Evolutionary conservation across 371 early-diverging fungal genomes (phyloP), one percentile per base, ranked within the genome.

Genomic region (Chytridium lagenaria): DNA sequence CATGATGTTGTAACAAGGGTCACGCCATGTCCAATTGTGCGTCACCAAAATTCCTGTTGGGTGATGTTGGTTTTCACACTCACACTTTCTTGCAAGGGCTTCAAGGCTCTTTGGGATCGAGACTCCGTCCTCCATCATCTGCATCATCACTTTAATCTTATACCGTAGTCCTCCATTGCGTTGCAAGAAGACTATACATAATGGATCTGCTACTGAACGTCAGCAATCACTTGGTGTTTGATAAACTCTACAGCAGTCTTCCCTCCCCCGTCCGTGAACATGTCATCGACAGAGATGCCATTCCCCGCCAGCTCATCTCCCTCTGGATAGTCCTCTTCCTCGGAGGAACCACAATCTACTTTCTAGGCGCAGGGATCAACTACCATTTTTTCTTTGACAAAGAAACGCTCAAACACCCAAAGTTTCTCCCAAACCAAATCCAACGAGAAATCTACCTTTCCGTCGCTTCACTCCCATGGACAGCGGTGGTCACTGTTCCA

Each of bases 341-440:
- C 33, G 93, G 93, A 71, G 94, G 88, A 50, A 82, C 88, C 73
- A 55, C 91, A 71, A 90, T 95, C 72, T 98, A 98, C 80, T 90
- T 95, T 63, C 57, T 77, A 51, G 87, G 93, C 28, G 92, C 95
- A 0, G 77, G 87, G 3, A 72, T 92, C 31, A 91, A 93, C 37
- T 98, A 94, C 83, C 87, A 85, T 76, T 75, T 92, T 33, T 79
- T 95, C n/a, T 98, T 91, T 81, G 97, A 98, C 80, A 89, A 93
- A 73, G 87, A 88, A 39, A 91, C 91, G 19, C 89, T 90, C 87
- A 91, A 92, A 81, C 96, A 98, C 77, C 97, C 97, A 19, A 94
- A 94, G 78, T 96, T 90, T 73, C 86, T 98, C 68, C 89, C 87
- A 75, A 92, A 95, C 78, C 98, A 98, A 83, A 88, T 96, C 64